phyloP scores from a whole-genome alignment of 83 land plant genomes.

The Thuja plicata region DNA sequence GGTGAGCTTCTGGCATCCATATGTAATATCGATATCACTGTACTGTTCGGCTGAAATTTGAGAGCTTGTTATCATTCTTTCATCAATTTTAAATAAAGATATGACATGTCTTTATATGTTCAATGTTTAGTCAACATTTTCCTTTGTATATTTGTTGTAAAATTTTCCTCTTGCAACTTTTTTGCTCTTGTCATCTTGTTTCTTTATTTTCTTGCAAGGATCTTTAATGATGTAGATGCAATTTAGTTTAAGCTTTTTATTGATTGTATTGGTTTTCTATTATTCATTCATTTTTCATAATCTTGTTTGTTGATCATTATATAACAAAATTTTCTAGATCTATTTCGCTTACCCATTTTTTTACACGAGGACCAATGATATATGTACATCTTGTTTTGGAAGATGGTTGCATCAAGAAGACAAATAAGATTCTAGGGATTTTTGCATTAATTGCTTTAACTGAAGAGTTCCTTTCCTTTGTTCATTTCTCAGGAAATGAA shows the following conservation, averaged over 20 bases:
- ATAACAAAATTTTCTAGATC: neutral
- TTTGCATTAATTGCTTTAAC: neutral
- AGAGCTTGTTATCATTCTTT: neutral
- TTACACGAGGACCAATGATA: neutral
- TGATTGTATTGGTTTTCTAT: neutral
- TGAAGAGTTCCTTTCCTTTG: neutral
- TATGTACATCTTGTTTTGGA: neutral
- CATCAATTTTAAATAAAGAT: neutral
- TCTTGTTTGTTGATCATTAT: neutral
- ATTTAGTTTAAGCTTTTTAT: neutral
- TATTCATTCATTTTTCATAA: neutral
- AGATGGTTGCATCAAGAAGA: neutral
- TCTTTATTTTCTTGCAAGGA: neutral
- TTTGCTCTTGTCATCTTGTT: neutral
- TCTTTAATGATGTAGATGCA: neutral
- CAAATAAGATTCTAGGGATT: neutral
- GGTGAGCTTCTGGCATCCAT: conserved; percentile 35
- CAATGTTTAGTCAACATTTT: neutral
- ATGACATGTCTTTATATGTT: neutral
- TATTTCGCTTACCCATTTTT: neutral
- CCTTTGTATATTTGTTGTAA: neutral
- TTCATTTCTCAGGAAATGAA: conserved; percentile 64
- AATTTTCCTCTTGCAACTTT: neutral
- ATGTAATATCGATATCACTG: neutral
- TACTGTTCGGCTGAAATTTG: neutral